These are phyloP conservation scores for Paecilomyces fulvus DNA, from an alignment of 2,329 filamentous ascomycete genomes.

Conservation along the genomic window DNA sequence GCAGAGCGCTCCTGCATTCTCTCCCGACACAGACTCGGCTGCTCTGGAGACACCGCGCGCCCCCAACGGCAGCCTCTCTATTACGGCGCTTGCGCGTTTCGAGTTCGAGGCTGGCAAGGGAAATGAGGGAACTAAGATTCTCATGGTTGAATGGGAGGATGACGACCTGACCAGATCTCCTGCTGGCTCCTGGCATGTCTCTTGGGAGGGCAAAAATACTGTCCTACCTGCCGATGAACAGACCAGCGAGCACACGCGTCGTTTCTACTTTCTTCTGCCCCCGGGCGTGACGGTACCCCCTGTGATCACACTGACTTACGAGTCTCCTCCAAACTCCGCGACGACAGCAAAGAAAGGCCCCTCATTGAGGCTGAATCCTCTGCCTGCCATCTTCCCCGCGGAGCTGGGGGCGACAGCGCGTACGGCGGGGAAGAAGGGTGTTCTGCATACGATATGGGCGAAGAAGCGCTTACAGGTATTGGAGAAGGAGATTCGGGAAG, in stretches of 20 bases:
- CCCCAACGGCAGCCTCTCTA: slow-evolving; percentile 23
- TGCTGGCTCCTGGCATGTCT: slow-evolving; percentile 62
- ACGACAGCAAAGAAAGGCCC: slow-evolving; percentile 30
- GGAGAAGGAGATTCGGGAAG: slow-evolving; percentile 65
- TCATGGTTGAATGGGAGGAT: slow-evolving; percentile 88
- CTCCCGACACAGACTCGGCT: slow-evolving; percentile 22
- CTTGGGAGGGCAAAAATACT: slow-evolving; percentile 72
- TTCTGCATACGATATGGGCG: slow-evolving; percentile 85
- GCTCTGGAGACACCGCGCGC: slow-evolving; percentile 24
- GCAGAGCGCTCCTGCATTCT: slow-evolving; percentile 10
- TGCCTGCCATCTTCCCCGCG: slow-evolving; percentile 78
- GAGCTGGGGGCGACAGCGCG: slow-evolving; percentile 60
- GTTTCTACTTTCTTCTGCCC: slow-evolving; percentile 74
- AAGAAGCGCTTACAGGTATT: slow-evolving; percentile 70
- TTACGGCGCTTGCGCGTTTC: slow-evolving; percentile 67
- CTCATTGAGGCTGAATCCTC: slow-evolving; percentile 60
- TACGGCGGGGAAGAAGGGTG: slow-evolving; percentile 65
- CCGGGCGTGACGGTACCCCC: slow-evolving; percentile 64
- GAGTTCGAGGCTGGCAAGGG: slow-evolving; percentile 72
- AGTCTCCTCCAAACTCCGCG: slow-evolving; percentile 36
- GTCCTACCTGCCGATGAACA: slow-evolving; percentile 59
- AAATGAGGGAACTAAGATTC: slow-evolving; percentile 78
- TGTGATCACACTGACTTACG: slow-evolving; percentile 56
- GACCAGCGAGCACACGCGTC: slow-evolving; percentile 45
- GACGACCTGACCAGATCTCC: slow-evolving; percentile 42